These are phyloP conservation scores for Colletotrichum sp. DNA, from an alignment of 2,329 filamentous ascomycete species.

Conservation along the genomic window DNA sequence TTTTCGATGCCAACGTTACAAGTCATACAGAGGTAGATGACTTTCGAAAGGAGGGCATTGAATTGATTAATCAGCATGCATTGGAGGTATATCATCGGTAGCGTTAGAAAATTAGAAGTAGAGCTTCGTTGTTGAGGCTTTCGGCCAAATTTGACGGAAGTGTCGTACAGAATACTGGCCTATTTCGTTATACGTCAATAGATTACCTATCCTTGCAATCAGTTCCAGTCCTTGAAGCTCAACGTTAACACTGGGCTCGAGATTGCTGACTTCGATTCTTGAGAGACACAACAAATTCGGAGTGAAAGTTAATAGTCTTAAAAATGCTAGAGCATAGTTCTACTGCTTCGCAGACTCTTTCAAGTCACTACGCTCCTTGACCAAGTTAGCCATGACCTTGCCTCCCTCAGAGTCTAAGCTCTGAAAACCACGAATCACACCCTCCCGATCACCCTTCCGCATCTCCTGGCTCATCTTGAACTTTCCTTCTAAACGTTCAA, in stretches of 20 bases:
- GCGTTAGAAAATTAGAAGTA: background rate
- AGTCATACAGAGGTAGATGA: background rate
- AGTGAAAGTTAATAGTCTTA: accelerated
- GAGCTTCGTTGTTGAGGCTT: background rate
- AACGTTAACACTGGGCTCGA: too few relatives aligned
- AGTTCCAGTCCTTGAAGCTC: too few relatives aligned
- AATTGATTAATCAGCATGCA: background rate
- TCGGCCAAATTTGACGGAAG: background rate
- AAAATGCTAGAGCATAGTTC: background rate
- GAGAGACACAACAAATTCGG: accelerated
- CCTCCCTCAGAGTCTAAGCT: slow-evolving; percentile 34
- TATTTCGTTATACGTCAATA: too few relatives aligned
- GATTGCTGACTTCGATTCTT: background rate
- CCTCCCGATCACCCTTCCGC: slow-evolving; percentile 56
- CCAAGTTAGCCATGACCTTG: slow-evolving; percentile 33
- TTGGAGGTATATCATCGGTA: background rate
- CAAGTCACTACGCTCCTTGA: slow-evolving; percentile 33
- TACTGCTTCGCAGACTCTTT: slow-evolving; percentile 22
- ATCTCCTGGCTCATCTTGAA: slow-evolving; percentile 73
- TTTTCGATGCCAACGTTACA: background rate
- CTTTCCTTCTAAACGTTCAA: slow-evolving; percentile 63
- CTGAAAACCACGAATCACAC: slow-evolving; percentile 63
- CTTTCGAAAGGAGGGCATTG: background rate
- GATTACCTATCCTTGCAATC: too few relatives aligned
- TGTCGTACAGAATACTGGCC: background rate